phyloP scores from a whole-genome alignment of 2,329 filamentous ascomycete species.

The Sporothrix humicola region DNA sequence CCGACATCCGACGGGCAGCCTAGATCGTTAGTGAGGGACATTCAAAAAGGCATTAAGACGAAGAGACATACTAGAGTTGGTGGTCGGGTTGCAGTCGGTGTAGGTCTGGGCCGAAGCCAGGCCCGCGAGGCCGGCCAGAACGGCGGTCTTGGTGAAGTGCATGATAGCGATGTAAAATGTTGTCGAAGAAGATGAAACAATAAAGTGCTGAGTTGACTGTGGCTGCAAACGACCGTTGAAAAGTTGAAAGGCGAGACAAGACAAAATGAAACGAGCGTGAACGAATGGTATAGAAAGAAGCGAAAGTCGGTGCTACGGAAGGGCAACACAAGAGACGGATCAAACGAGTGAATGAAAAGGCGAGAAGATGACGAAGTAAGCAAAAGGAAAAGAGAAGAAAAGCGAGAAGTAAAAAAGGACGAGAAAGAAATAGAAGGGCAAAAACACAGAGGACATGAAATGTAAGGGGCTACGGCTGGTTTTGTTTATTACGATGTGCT shows the following conservation, averaged over 20 bases:
- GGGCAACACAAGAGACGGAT: not conserved
- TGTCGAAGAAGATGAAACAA: not conserved
- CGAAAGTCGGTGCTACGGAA: slow-evolving; percentile 4
- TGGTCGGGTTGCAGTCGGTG: slow-evolving; percentile 27
- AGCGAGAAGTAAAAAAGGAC: no score
- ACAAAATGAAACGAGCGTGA: not conserved
- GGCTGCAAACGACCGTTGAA: not conserved
- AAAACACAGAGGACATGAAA: slow-evolving; percentile 17
- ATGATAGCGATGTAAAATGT: not conserved
- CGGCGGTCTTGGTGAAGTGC: slow-evolving; percentile 24
- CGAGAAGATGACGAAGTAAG: not conserved
- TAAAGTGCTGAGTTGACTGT: not conserved
- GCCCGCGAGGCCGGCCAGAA: slow-evolving; percentile 9
- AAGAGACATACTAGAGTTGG: not conserved
- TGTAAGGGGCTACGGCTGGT: not conserved
- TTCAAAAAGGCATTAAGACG: no score
- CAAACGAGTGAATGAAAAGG: slow-evolving; percentile 14
- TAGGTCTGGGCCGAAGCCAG: slow-evolving; percentile 29
- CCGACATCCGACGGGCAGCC: slow-evolving; percentile 9
- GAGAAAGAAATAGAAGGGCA: slow-evolving; percentile 1
- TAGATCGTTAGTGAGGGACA: not conserved
- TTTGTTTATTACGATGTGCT: slow-evolving; percentile 11
- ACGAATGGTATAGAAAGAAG: not conserved
- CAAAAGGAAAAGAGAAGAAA: not conserved
- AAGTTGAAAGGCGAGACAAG: not conserved